A percentile compares a stretch with the other conserved stretches of the same genome.
phyloP scores from a whole-genome alignment of 2,329 filamentous ascomycete genomes.

The Calonectria pteridis region DNA sequence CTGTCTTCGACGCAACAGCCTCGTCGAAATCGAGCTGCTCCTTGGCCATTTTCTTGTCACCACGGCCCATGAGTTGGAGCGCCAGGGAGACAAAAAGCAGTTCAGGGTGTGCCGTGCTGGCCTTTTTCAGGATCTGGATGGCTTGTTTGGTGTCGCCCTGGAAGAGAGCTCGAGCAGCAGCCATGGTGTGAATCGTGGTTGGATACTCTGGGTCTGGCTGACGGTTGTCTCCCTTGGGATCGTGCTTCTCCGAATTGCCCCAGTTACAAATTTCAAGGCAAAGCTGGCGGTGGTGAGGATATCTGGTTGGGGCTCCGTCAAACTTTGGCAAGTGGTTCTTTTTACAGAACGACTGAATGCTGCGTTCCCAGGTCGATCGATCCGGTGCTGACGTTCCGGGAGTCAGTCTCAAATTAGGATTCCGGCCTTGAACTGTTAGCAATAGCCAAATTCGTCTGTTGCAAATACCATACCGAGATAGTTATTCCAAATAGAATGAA shows the following conservation, averaged over 20 bases:
- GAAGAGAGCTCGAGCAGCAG: constrained; percentile 81
- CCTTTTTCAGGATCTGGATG: constrained; percentile 76
- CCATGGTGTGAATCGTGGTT: constrained; percentile 76
- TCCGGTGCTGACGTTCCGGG: constrained; percentile 62
- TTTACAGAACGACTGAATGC: constrained; percentile 73
- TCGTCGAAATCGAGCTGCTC: constrained; percentile 71
- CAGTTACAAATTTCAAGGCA: constrained; percentile 82
- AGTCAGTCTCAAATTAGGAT: constrained; percentile 61
- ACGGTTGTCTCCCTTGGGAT: constrained; percentile 58
- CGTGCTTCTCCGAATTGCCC: constrained; percentile 68
- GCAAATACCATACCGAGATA: constrained; percentile 64
- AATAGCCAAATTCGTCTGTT: background rate
- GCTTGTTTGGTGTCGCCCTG: constrained; percentile 77
- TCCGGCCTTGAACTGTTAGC: constrained; percentile 56
- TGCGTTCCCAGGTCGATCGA: constrained; percentile 68
- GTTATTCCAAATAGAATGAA: constrained; percentile 79
- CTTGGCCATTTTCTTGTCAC: constrained; percentile 57
- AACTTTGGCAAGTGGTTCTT: constrained; percentile 73
- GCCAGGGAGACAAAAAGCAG: constrained; percentile 77
- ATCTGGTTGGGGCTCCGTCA: constrained; percentile 72
- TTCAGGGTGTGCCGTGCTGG: constrained; percentile 72
- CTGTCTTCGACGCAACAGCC: constrained; percentile 72
- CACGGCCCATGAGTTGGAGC: constrained; percentile 71
- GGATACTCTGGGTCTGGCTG: constrained; percentile 60
- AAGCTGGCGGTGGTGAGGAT: constrained; percentile 78